Evolutionary conservation across 1,139 yeast genomes (phyloP).

Genomic region (Magnusiomyces sp.): DNA sequence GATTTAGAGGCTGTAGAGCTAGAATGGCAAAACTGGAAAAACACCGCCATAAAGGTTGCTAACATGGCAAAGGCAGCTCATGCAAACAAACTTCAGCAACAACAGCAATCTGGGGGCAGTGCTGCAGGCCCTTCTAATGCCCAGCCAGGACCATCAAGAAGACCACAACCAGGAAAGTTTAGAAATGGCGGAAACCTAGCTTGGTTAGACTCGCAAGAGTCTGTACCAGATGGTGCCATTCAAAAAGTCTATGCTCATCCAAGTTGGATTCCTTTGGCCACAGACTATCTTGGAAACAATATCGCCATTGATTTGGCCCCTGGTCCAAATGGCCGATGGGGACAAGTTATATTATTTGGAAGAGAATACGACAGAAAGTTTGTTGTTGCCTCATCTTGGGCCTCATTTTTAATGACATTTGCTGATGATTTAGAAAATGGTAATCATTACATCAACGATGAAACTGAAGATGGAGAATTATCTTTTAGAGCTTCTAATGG

Average conservation of each 20-base stretch:
- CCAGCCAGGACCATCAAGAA: slow-evolving; percentile 12
- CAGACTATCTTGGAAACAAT: slow-evolving; percentile 84
- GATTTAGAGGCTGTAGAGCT: slow-evolving; percentile 65
- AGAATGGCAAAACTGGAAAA: slow-evolving; percentile 67
- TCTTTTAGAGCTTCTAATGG: slow-evolving; percentile 51
- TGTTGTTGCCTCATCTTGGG: slow-evolving; percentile 75
- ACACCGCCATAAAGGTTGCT: slow-evolving; percentile 41
- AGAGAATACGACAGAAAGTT: slow-evolving; percentile 82
- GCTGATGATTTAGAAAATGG: slow-evolving; percentile 81
- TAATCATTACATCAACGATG: slow-evolving; percentile 56
- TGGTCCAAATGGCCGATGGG: slow-evolving; percentile 62
- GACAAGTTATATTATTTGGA: slow-evolving; percentile 83
- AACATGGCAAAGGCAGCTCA: slow-evolving; percentile 18
- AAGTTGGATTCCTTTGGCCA: slow-evolving; percentile 82
- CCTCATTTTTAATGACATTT: slow-evolving; percentile 67
- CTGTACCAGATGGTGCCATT: slow-evolving; percentile 66
- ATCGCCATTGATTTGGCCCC: slow-evolving; percentile 87
- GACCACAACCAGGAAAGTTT: slow-evolving; percentile 5
- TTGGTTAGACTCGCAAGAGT: slow-evolving; percentile 44
- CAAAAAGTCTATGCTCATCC: slow-evolving; percentile 75
- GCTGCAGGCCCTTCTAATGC: slow-evolving; percentile 13
- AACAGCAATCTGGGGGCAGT: slow-evolving; percentile 11
- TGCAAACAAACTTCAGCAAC: slow-evolving; percentile 16
- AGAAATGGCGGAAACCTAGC: slow-evolving; percentile 14
- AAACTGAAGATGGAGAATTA: slow-evolving; percentile 57